Evolutionary conservation across 2,329 filamentous ascomycete species (phyloP).

Genomic region (Coniella lustricola): DNA sequence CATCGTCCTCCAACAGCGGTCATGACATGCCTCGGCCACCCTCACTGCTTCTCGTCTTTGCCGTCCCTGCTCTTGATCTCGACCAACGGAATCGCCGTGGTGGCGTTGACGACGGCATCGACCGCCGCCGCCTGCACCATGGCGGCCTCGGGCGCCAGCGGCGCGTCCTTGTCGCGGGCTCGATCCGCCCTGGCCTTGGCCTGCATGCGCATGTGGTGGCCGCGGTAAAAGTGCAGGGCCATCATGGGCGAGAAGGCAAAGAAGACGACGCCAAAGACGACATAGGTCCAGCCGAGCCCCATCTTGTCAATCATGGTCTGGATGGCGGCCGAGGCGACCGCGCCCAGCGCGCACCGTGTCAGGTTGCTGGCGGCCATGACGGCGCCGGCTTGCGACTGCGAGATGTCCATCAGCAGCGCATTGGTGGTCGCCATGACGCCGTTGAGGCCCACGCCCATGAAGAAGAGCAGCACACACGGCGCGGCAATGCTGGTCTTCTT

Average conservation of each 20-base stretch:
- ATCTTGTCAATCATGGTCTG: slow-evolving; percentile 8
- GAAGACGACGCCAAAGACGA: slow-evolving; percentile 3
- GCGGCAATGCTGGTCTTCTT: slow-evolving; percentile 30
- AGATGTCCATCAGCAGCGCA: slow-evolving; percentile 6
- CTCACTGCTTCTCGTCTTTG: neutral
- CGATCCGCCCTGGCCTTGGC: slow-evolving; percentile 2
- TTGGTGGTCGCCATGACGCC: slow-evolving; percentile 10
- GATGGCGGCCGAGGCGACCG: slow-evolving; percentile 3
- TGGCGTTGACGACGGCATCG: neutral
- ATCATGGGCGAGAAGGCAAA: slow-evolving; percentile 3
- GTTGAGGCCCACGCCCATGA: slow-evolving; percentile 24
- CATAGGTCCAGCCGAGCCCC: slow-evolving; percentile 7
- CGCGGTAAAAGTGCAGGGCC: slow-evolving; percentile 2
- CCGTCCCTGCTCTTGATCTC: slow-evolving; percentile 1
- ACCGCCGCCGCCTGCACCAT: neutral
- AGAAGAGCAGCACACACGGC: slow-evolving; percentile 33
- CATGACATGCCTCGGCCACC: neutral
- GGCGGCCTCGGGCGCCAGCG: neutral
- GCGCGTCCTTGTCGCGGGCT: neutral
- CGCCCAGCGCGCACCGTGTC: slow-evolving; percentile 4
- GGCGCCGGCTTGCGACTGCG: slow-evolving; percentile 1
- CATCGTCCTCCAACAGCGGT: neutral
- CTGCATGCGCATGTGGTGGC: slow-evolving; percentile 1
- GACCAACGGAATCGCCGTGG: slow-evolving; percentile 2
- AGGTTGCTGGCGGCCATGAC: slow-evolving; percentile 10